A percentile compares a stretch with the other conserved stretches of the same genome.
Conservation (phyloP, 1,284 basidiomycete genomes). For the Boletellus dicymbophilus region DNA sequence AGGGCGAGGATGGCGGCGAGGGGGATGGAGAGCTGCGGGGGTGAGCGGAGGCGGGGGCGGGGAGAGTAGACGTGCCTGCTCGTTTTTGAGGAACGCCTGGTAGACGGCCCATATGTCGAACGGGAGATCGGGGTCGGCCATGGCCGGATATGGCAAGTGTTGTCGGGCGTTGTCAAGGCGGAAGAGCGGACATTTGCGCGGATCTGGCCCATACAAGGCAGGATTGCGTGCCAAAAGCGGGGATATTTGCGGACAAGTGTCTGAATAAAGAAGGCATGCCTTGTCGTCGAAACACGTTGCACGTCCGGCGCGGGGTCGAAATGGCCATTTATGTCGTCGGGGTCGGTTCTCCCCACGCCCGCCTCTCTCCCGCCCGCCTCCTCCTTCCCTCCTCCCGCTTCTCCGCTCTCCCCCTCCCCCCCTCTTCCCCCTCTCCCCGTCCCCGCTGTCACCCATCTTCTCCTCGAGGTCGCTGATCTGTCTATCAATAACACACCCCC, state of each 20-base stretch:
- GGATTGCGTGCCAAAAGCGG: constrained; percentile 22
- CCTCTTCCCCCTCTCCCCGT: no score
- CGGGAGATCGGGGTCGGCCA: no score
- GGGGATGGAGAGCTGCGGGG: constrained; percentile 74
- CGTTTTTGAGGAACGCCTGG: constrained; percentile 53
- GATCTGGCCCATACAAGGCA: constrained; percentile 12
- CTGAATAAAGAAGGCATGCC: constrained; percentile 14
- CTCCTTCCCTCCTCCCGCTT: constrained; percentile 9
- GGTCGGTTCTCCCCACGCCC: constrained; percentile 45
- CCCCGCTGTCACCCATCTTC: no score
- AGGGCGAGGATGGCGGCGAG: constrained; percentile 86
- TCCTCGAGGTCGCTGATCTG: no score
- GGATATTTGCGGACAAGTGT: neutral
- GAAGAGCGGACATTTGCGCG: constrained; percentile 25
- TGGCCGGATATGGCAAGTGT: no score
- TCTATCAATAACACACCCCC: no score
- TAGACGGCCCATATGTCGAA: constrained; percentile 65
- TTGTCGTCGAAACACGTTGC: constrained; percentile 60
- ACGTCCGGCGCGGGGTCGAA: constrained; percentile 49
- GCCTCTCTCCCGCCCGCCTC: constrained; percentile 26
- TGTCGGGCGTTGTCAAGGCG: constrained; percentile 20
- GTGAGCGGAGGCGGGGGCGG: neutral
- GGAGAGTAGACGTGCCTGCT: constrained; percentile 46
- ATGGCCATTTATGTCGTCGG: constrained; percentile 43
- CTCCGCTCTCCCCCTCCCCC: no score